Evolutionary conservation across 768 basidiomycete species (phyloP).

Genomic region (Amanita pseudoporphyria): DNA sequence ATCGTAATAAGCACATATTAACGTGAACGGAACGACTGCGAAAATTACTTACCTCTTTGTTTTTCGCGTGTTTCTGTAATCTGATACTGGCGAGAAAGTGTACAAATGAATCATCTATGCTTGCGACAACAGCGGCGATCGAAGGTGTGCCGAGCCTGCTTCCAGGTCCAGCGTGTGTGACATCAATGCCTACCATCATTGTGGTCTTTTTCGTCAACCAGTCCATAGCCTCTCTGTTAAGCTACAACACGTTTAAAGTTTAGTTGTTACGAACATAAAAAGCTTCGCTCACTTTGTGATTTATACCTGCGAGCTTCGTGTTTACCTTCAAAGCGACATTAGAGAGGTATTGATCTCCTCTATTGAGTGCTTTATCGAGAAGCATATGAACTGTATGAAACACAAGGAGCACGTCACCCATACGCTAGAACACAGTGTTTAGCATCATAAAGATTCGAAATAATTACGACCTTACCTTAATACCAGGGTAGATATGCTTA

Average conservation of each 20-base stretch:
- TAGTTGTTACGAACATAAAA: not conserved
- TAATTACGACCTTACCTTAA: conserved; percentile 38
- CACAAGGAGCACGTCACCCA: conserved; percentile 67
- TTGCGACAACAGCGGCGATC: conserved; percentile 78
- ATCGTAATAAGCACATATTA: not conserved
- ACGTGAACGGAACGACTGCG: conserved; percentile 8
- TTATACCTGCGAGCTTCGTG: conserved; percentile 73
- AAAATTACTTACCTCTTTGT: conserved; percentile 28
- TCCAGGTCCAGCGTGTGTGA: conserved; percentile 67
- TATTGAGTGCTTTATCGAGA: conserved; percentile 46
- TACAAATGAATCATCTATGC: conserved; percentile 55
- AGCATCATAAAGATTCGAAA: not conserved
- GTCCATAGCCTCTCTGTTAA: conserved; percentile 42
- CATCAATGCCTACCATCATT: conserved; percentile 82
- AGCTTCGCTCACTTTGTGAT: conserved; percentile 40
- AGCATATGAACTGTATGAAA: conserved; percentile 71
- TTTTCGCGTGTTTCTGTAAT: conserved; percentile 42
- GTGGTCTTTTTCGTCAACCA: conserved; percentile 64
- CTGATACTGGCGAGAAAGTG: conserved; percentile 71
- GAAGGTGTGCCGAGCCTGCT: conserved; percentile 68
- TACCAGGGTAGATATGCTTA: conserved; percentile 70
- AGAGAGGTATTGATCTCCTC: conserved; percentile 68
- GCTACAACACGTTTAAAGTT: conserved; percentile 17
- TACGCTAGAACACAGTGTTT: conserved; percentile 25
- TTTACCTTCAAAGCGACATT: conserved; percentile 80